These are phyloP conservation scores for Colletotrichum tropicale DNA, from an alignment of 2,329 filamentous ascomycete genomes.

Conservation along the genomic window DNA sequence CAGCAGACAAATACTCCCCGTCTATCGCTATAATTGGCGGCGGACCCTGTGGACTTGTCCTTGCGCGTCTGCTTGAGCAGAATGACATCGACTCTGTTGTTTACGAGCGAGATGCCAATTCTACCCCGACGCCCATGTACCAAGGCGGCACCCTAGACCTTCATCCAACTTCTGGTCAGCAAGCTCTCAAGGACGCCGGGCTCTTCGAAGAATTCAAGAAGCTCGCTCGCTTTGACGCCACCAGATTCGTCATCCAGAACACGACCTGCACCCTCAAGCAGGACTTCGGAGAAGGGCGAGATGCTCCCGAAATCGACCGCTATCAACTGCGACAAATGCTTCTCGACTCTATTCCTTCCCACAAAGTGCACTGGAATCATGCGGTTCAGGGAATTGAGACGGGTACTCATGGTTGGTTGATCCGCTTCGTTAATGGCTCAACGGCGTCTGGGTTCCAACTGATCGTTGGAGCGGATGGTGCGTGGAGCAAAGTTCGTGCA, in stretches of 20 bases:
- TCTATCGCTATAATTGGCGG: conserved; percentile 49
- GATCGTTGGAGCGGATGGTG: conserved; percentile 2
- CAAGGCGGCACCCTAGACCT: conserved; percentile 52
- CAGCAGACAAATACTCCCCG: not conserved
- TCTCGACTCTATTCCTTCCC: conserved; percentile 29
- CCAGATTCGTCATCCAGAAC: conserved; percentile 12
- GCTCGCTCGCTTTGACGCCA: conserved; percentile 29
- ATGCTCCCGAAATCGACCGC: conserved; percentile 42
- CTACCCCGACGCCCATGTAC: conserved; percentile 23
- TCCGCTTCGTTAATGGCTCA: not conserved
- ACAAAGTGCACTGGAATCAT: conserved; percentile 40
- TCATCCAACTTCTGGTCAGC: conserved; percentile 48
- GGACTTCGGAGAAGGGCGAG: conserved; percentile 23
- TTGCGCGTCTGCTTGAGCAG: conserved; percentile 49
- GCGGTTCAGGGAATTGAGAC: not conserved
- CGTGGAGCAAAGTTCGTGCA: conserved; percentile 6
- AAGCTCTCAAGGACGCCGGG: conserved; percentile 47
- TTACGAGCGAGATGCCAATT: conserved; percentile 33
- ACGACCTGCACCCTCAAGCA: not conserved
- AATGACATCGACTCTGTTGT: conserved; percentile 36
- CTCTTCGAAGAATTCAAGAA: conserved; percentile 48
- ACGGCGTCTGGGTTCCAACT: not conserved
- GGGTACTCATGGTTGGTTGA: not conserved
- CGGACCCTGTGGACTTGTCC: conserved; percentile 51
- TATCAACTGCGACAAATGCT: conserved; percentile 38